phyloP scores from a whole-genome alignment of 257 asterid genomes.

The Fraxinus excelsior region DNA sequence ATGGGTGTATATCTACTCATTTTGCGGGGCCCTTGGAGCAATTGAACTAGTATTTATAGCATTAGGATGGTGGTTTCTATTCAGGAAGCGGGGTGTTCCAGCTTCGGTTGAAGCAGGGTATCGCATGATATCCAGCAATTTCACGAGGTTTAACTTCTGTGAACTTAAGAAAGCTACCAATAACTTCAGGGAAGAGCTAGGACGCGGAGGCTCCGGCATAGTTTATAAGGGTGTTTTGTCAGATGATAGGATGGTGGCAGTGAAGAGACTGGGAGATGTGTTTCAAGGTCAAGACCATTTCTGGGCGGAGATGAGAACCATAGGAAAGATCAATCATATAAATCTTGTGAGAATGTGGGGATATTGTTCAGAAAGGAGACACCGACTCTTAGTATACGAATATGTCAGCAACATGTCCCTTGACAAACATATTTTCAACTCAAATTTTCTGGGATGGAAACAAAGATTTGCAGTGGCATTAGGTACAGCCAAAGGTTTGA shows the following conservation, averaged over 20 bases:
- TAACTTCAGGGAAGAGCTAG: background rate
- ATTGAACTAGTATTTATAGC: background rate
- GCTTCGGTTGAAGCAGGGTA: background rate
- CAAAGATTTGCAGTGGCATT: background rate
- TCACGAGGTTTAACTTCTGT: background rate
- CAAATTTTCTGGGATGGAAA: background rate
- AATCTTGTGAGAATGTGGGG: background rate
- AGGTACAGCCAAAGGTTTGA: background rate
- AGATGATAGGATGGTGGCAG: background rate
- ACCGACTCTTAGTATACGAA: background rate
- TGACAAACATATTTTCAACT: background rate
- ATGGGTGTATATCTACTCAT: background rate
- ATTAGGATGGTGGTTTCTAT: conserved; percentile 6
- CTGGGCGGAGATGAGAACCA: conserved; percentile 1
- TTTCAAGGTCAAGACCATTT: background rate
- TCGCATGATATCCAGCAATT: background rate
- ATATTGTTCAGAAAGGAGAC: background rate
- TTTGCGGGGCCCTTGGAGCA: background rate
- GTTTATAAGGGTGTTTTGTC: background rate
- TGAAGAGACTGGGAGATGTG: background rate
- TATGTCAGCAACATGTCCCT: background rate
- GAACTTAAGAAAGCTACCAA: background rate
- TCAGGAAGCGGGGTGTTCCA: background rate
- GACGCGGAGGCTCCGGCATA: background rate
- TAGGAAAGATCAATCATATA: background rate